Conservation (phyloP, 768 basidiomycete genomes). For the Tulasnella sp. region DNA sequence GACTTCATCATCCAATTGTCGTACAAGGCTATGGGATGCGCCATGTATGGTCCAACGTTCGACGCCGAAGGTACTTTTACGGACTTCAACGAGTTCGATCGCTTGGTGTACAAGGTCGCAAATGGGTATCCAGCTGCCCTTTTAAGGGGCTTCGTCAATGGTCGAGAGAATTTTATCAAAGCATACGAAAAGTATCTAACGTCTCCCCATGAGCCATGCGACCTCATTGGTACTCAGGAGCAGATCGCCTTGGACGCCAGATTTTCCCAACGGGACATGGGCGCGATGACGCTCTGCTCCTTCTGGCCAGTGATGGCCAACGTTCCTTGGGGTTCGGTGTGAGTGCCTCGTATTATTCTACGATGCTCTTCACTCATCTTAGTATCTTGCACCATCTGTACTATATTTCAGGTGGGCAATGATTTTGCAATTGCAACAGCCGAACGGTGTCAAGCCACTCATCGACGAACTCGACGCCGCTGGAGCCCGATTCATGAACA, state of each 20-base stretch:
- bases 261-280: not conserved
- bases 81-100: constrained; percentile 3
- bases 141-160: not conserved
- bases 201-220: constrained; percentile 3
- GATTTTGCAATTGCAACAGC: not conserved
- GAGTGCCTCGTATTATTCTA: no score
- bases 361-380: no score
- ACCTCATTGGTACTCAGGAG: not conserved
- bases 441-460: constrained; percentile 3
- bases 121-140: constrained; percentile 3
- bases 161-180: not conserved
- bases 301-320: constrained; percentile 15
- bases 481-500: not conserved
- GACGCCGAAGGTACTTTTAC: constrained; percentile 7
- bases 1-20: not conserved
- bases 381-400: not conserved
- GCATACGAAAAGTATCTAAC: not conserved
- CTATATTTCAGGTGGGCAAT: not conserved
- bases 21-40: not conserved
- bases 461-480: constrained; percentile 6
- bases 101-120: not conserved
- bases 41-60: constrained; percentile 5
- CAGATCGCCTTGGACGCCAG: not conserved
- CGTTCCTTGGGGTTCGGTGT: constrained; percentile 2
- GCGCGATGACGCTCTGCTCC: not conserved